phyloP scores from a whole-genome alignment of 345 rosid genomes.

The Tarenaya hassleriana region DNA sequence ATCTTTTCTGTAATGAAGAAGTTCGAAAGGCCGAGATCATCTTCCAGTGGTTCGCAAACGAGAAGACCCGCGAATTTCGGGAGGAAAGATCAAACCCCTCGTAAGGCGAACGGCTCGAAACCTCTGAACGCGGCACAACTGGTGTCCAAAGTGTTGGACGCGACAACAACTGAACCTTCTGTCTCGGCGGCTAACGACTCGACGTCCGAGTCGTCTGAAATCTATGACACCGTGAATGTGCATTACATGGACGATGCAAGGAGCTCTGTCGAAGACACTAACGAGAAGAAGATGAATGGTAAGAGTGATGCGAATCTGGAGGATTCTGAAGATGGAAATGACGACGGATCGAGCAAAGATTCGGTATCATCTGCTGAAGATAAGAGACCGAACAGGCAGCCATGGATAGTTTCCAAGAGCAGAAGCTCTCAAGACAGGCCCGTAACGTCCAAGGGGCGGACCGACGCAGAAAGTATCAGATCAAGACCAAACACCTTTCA shows the following conservation, averaged over 20 bases:
- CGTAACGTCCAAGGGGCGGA: conserved; percentile 19
- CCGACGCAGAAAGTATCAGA: conserved; percentile 18
- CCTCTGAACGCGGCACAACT: conserved; percentile 31
- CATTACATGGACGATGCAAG: conserved; percentile 59
- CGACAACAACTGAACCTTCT: conserved; percentile 16
- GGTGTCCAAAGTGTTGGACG: conserved; percentile 31
- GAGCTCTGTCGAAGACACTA: background rate
- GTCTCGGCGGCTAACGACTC: conserved; percentile 35
- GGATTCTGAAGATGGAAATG: conserved; percentile 25
- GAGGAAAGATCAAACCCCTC: conserved; percentile 27
- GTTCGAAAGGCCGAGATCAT: conserved; percentile 24
- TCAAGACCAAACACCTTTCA: conserved; percentile 27
- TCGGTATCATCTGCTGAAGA: conserved; percentile 36
- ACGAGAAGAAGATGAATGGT: conserved; percentile 16
- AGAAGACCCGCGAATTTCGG: conserved; percentile 6
- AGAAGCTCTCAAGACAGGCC: conserved; percentile 30
- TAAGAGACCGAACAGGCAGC: conserved; percentile 38
- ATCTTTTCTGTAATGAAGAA: conserved; percentile 17
- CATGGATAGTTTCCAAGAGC: conserved; percentile 26
- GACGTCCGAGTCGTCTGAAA: conserved; percentile 54
- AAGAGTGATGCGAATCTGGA: conserved; percentile 21
- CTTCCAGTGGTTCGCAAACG: conserved; percentile 17
- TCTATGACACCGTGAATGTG: conserved; percentile 50
- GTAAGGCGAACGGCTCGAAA: conserved; percentile 23
- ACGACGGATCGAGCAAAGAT: conserved; percentile 44